Percentiles rank a stretch among this genome's conserved stretches.
These are phyloP conservation scores for Dendrocalamus latiflorus DNA, from an alignment of 202 grass and related monocot genomes.

Conservation along the genomic window DNA sequence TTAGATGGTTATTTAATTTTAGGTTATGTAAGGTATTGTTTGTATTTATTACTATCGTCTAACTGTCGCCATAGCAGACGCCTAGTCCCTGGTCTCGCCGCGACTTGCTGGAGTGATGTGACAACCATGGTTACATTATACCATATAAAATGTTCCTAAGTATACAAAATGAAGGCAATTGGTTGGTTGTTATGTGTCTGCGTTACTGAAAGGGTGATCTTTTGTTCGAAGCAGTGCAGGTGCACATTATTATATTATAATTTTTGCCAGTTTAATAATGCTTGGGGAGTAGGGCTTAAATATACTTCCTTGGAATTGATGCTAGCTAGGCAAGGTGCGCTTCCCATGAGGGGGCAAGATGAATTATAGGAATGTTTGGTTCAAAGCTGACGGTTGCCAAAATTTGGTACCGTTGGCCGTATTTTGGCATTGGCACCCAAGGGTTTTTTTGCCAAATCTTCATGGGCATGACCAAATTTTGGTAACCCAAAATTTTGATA, in stretches of 20 bases:
- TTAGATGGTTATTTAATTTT: too few species aligned
- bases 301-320: background rate
- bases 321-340: background rate
- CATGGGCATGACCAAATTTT: background rate
- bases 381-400: background rate
- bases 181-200: too few species aligned
- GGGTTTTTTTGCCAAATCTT: slow-evolving; percentile 5
- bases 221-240: background rate
- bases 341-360: background rate
- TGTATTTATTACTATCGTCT: too few species aligned
- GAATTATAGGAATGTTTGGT: background rate
- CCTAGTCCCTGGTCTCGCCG: too few species aligned
- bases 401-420: background rate
- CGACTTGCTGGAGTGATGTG: too few species aligned
- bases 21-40: too few species aligned
- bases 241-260: background rate
- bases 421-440: background rate
- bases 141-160: background rate
- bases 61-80: too few species aligned
- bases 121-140: background rate
- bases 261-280: background rate
- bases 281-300: background rate
- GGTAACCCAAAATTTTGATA: background rate
- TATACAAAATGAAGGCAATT: too few species aligned
- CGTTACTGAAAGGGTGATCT: too few species aligned